Evolutionary conservation across 768 basidiomycete genomes (phyloP), one percentile per base, ranked within the genome.

Genomic region (Boletus pseudo-olivaceus): DNA sequence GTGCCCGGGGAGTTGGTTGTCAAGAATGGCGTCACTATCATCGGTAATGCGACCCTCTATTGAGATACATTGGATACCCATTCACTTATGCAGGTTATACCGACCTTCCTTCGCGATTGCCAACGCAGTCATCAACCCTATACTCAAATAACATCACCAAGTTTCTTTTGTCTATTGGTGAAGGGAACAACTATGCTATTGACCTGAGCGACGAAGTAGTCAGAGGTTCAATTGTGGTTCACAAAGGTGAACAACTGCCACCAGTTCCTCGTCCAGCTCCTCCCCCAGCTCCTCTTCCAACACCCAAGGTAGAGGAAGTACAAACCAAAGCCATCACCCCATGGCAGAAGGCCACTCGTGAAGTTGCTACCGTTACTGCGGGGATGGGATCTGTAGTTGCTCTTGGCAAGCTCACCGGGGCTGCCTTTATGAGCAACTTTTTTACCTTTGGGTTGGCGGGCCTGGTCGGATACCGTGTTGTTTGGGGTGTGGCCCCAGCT

Each of bases 81-180:
- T 39, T 35, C 34, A 27, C 8, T 40, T 47, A 47, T 43, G 1
- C 59, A 90, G 88, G 89, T 38, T 90, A 90, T 66, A 85, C 88
- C 45, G 92, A 94, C 70, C 75, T 93, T 46, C 87, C 91, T 7
- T 92, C 90, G n/a, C 82, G 92, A 37, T 73, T 94, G 34, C 92
- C 92, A 15, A 94, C 92, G 0, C 92, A 94, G 63, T 90, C 90
- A 5, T 91, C 89, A 5, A 91, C 90, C 4, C 74, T 94, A 7
- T 94, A 94, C 68, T 94, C 92, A 7, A 94, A 94, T 72, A 94
- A 94, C 64, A 85, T 94, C 58, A 86, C 88, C 35, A 94, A 94
- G 67, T 93, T 94, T 72, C 77, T 94, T 41, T 76, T 93, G 15
- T 92, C 91, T 5, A 81, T 94, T 8, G 84, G 85, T 29, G 78